A percentile compares a stretch with the other conserved stretches of the same genome.
These are phyloP conservation scores for Fusarium sp. DNA, from an alignment of 2,329 filamentous ascomycete genomes.

Conservation along the genomic window DNA sequence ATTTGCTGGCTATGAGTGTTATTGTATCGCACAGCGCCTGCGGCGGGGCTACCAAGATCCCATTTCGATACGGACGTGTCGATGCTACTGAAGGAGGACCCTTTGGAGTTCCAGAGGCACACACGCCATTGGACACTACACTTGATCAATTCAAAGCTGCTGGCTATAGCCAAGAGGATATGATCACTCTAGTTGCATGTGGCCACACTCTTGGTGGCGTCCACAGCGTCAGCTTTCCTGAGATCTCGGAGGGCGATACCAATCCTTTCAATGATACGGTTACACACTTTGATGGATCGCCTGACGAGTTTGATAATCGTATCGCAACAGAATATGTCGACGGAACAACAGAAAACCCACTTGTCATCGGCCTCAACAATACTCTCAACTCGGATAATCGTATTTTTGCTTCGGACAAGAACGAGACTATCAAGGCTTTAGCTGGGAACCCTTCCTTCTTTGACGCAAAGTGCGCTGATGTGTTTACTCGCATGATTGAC, in stretches of 20 bases:
- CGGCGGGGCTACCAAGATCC: slow-evolving; percentile 40
- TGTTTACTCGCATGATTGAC: slow-evolving; percentile 49
- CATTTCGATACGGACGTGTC: slow-evolving; percentile 45
- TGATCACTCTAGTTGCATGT: slow-evolving; percentile 51
- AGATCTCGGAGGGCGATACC: slow-evolving; percentile 47
- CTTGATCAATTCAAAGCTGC: slow-evolving; percentile 43
- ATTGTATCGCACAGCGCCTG: slow-evolving; percentile 57
- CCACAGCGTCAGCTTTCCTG: slow-evolving; percentile 55
- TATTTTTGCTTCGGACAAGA: slow-evolving; percentile 57
- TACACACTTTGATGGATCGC: slow-evolving; percentile 51
- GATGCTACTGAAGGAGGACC: slow-evolving; percentile 46
- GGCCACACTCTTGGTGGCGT: slow-evolving; percentile 55
- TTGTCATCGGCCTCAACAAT: slow-evolving; percentile 53
- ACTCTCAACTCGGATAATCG: slow-evolving; percentile 54
- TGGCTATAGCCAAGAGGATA: slow-evolving; percentile 47
- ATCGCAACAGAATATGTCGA: slow-evolving; percentile 57
- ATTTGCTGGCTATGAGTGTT: slow-evolving; percentile 49
- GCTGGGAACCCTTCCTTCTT: slow-evolving; percentile 51
- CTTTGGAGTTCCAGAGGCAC: slow-evolving; percentile 47
- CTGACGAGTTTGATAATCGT: slow-evolving; percentile 55
- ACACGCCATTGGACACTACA: slow-evolving; percentile 42
- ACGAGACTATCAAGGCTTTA: slow-evolving; percentile 55
- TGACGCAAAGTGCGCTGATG: slow-evolving; percentile 46
- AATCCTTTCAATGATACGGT: slow-evolving; percentile 42
- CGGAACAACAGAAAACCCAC: slow-evolving; percentile 54